Conservation (phyloP, 179 eudicot species). For the Actinidia chinensis region DNA sequence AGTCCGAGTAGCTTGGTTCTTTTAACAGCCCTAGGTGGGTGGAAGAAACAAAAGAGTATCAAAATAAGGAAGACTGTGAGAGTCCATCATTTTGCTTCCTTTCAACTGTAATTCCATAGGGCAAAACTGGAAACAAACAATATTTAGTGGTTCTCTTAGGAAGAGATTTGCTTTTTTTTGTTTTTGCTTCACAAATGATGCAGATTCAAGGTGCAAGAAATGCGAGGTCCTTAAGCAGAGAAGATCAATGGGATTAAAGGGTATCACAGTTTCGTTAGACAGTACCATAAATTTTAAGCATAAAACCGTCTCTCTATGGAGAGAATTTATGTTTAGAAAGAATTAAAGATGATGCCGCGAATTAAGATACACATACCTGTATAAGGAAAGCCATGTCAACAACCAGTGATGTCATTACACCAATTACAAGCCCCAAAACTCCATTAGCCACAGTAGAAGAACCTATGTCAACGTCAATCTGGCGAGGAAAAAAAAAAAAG, state of each 20-base stretch:
- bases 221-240: neutral
- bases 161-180: neutral
- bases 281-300: neutral
- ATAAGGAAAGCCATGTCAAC: conserved; percentile 99
- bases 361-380: conserved; percentile 58
- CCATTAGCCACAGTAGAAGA: conserved; percentile 99
- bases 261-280: neutral
- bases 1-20: neutral
- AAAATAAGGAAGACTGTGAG: neutral
- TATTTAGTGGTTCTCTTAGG: neutral
- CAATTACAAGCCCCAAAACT: conserved; percentile 95
- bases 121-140: conserved; percentile 8
- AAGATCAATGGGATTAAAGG: neutral
- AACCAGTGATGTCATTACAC: conserved; percentile 94
- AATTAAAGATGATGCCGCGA: neutral
- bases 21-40: no score
- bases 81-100: neutral
- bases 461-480: conserved; percentile 98
- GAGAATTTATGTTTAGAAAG: neutral
- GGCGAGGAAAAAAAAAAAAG: conserved; percentile 16
- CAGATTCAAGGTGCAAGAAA: conserved; percentile 8
- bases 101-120: neutral
- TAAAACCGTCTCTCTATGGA: neutral
- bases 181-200: conserved; percentile 1
- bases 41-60: no score